Percentiles rank a stretch among this genome's conserved stretches.
Evolutionary conservation across 2,329 filamentous ascomycete genomes (phyloP).

Genomic region (Diaporthe citriasiana): DNA sequence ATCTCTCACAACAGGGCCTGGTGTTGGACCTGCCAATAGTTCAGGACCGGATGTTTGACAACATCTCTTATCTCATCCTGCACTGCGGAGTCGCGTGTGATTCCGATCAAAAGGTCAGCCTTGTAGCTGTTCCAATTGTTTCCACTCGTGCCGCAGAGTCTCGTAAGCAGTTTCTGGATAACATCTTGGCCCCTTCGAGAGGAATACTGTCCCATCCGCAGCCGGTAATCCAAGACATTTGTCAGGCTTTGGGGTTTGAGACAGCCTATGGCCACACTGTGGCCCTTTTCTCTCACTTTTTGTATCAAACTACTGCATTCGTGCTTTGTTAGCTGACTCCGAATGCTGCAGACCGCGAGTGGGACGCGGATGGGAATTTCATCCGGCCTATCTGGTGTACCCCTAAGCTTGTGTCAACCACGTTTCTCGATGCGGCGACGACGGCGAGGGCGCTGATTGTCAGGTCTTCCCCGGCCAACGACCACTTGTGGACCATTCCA

Average conservation of each 20-base stretch:
- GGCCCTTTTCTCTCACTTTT: too few species aligned
- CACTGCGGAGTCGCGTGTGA: slow-evolving; percentile 12
- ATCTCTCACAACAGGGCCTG: slow-evolving; percentile 2
- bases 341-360: too few species aligned
- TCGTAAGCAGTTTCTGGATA: too few species aligned
- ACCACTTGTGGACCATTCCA: slow-evolving; percentile 1
- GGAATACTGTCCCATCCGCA: too few species aligned
- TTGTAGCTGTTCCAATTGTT: slow-evolving; percentile 11
- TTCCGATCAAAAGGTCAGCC: not conserved
- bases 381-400: slow-evolving; percentile 20
- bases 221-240: too few species aligned
- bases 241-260: too few species aligned
- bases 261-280: too few species aligned
- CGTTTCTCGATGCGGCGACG: not conserved
- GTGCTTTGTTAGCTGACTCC: too few species aligned
- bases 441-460: slow-evolving; percentile 18
- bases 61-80: slow-evolving; percentile 17
- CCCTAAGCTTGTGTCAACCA: slow-evolving; percentile 5
- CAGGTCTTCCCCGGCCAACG: slow-evolving; percentile 17
- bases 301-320: too few species aligned
- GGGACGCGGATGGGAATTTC: slow-evolving; percentile 20
- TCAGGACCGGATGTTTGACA: slow-evolving; percentile 11
- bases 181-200: too few species aligned
- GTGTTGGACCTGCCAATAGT: slow-evolving; percentile 17
- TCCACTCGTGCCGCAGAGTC: slow-evolving; percentile 19